phyloP scores from a whole-genome alignment of 1,284 basidiomycete genomes.

The Gymnopus androsaceus region DNA sequence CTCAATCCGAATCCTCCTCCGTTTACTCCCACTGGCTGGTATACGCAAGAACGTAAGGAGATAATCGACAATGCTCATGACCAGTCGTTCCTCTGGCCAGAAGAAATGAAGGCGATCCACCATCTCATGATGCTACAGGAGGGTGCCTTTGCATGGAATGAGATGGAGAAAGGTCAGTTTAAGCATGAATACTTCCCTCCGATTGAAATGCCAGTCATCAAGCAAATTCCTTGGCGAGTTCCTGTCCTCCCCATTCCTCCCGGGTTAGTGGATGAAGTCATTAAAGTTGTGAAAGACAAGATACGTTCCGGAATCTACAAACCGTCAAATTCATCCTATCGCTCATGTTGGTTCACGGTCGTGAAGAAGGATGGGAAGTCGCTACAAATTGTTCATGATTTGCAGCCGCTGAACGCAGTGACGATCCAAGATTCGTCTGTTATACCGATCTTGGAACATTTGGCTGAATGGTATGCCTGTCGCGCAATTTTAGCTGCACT shows the following conservation, averaged over 20 bases:
- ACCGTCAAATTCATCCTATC: conserved; percentile 28
- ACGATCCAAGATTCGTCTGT: conserved; percentile 23
- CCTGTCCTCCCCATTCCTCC: conserved; percentile 19
- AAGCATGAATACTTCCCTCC: conserved; percentile 15
- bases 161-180: conserved; percentile 13
- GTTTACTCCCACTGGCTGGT: not conserved
- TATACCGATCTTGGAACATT: conserved; percentile 20
- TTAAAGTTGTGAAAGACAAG: conserved; percentile 25
- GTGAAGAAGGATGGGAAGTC: conserved; percentile 24
- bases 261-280: conserved; percentile 9
- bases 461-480: conserved; percentile 18
- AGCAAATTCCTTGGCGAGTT: conserved; percentile 18
- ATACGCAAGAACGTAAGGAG: not conserved
- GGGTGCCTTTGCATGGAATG: conserved; percentile 12
- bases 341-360: conserved; percentile 30
- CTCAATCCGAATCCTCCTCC: not conserved
- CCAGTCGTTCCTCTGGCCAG: conserved; percentile 1
- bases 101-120: not conserved
- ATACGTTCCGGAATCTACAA: conserved; percentile 32
- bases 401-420: conserved; percentile 31
- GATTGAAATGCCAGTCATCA: conserved; percentile 17
- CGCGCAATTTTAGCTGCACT: conserved; percentile 14
- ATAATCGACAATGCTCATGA: not conserved
- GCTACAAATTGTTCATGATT: conserved; percentile 26
- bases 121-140: conserved; percentile 10